These are phyloP conservation scores for Solanum corneliomulleri DNA, from an alignment of 257 asterid species.

Conservation along the genomic window DNA sequence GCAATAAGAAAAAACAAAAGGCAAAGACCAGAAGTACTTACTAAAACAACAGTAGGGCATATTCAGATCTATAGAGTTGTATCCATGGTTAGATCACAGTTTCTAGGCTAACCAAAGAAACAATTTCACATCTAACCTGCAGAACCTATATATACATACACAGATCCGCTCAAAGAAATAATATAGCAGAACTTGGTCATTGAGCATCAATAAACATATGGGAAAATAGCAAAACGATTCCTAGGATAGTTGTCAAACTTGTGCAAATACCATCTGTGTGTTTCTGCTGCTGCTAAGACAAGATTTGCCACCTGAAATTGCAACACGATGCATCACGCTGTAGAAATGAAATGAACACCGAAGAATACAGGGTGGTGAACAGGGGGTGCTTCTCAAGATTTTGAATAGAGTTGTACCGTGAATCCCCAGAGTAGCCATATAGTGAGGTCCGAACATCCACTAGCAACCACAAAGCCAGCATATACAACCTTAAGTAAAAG, in stretches of 20 bases:
- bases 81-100: background rate
- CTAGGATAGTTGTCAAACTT: constrained; percentile 79
- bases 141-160: background rate
- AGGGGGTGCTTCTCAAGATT: background rate
- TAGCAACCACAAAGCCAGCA: constrained; percentile 63
- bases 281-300: constrained; percentile 60
- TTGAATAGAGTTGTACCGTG: constrained; percentile 35
- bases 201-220: constrained; percentile 30
- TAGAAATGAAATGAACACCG: background rate
- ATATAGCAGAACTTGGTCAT: background rate
- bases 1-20: background rate
- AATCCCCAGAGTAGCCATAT: constrained; percentile 65
- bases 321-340: background rate
- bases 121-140: background rate
- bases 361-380: background rate
- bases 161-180: background rate
- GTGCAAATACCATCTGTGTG: constrained; percentile 68
- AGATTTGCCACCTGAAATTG: constrained; percentile 75
- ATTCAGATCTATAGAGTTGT: background rate
- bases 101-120: background rate
- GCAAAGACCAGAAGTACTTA: background rate
- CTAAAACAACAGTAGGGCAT: background rate
- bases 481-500: constrained; percentile 55
- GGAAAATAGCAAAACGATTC: constrained; percentile 50
- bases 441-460: constrained; percentile 64